Evolutionary conservation across 2,329 filamentous ascomycete genomes (phyloP).

Genomic region (Phaeosphaeria sp.): DNA sequence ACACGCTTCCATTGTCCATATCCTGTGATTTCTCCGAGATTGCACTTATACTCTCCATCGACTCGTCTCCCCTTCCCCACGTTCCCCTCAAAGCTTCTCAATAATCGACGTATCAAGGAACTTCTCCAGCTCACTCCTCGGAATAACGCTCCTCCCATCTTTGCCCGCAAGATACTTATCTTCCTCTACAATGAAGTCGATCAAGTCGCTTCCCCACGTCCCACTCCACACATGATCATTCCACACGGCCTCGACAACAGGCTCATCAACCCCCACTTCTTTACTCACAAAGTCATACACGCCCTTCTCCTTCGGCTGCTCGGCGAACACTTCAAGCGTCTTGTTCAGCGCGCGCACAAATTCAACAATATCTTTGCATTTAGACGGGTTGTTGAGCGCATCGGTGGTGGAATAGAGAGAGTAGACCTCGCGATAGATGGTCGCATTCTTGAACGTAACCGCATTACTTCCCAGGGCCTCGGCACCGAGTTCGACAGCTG

Average conservation of each 20-base stretch:
- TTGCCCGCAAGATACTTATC: slow-evolving; percentile 29
- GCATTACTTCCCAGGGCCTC: slow-evolving; percentile 23
- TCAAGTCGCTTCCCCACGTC: slow-evolving; percentile 19
- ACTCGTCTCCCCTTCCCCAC: neutral
- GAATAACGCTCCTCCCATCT: slow-evolving; percentile 19
- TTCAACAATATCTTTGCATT: slow-evolving; percentile 28
- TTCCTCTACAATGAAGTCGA: slow-evolving; percentile 31
- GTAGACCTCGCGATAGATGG: slow-evolving; percentile 35
- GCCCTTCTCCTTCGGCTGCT: slow-evolving; percentile 15
- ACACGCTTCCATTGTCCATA: too few species aligned
- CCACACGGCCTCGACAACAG: slow-evolving; percentile 32
- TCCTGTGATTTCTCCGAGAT: too few species aligned
- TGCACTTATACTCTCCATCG: too few species aligned
- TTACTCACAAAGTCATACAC: slow-evolving; percentile 24
- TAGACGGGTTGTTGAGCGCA: slow-evolving; percentile 24
- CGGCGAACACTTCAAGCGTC: slow-evolving; percentile 23
- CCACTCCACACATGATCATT: slow-evolving; percentile 31
- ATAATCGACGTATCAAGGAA: slow-evolving; percentile 29
- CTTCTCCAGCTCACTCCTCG: slow-evolving; percentile 24
- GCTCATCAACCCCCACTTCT: slow-evolving; percentile 21
- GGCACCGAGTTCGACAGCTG: slow-evolving; percentile 29
- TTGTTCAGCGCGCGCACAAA: slow-evolving; percentile 35
- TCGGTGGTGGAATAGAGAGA: slow-evolving; percentile 31
- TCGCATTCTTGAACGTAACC: slow-evolving; percentile 27
- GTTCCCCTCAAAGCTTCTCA: slow-evolving; percentile 15